Evolutionary conservation across 192 early-diverging fungal species (phyloP).

Genomic region (Thamnidium elegans): DNA sequence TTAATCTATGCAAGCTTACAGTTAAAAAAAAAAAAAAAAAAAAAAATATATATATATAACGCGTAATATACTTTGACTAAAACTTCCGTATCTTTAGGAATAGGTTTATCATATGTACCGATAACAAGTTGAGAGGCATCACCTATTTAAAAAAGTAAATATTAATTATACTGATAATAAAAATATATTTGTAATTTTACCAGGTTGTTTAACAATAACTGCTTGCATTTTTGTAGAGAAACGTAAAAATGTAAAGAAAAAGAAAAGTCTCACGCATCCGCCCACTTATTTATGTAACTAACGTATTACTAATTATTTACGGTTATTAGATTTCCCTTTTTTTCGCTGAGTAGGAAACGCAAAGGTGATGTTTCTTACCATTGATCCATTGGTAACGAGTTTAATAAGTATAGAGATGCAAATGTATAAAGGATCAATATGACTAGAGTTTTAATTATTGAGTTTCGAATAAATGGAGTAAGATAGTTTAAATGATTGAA

Average conservation of each 20-base stretch:
- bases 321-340: no score
- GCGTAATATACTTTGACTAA: slow-evolving; percentile 45
- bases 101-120: slow-evolving; percentile 43
- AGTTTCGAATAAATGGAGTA: no score
- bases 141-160: slow-evolving; percentile 7
- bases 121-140: slow-evolving; percentile 48
- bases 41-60: no score
- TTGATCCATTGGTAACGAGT: no score
- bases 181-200: slow-evolving; percentile 7
- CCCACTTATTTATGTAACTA: no score
- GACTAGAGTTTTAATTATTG: no score
- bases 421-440: no score
- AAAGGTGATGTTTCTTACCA: no score
- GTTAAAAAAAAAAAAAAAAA: neutral
- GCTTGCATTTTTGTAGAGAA: slow-evolving; percentile 40
- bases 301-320: no score
- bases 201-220: slow-evolving; percentile 46
- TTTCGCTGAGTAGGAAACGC: no score
- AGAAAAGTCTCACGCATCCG: neutral
- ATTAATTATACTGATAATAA: neutral
- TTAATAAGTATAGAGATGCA: no score
- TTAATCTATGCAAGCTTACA: slow-evolving; percentile 35
- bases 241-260: neutral
- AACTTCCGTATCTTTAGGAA: slow-evolving; percentile 40
- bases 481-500: no score